phyloP scores from a whole-genome alignment of 2,329 filamentous ascomycete genomes.

The Trichocomaceae sp. region DNA sequence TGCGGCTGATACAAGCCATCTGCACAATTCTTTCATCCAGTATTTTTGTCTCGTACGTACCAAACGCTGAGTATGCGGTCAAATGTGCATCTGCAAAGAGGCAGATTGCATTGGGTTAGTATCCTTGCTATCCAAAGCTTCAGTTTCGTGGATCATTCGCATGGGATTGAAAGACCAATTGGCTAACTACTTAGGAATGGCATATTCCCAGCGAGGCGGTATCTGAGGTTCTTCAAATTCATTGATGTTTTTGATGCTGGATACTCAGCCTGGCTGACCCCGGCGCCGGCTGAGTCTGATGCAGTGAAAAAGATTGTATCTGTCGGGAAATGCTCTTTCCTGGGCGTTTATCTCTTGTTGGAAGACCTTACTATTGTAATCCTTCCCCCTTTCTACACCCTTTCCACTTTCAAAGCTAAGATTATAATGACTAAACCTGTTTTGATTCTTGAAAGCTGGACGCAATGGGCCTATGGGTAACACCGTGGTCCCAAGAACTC shows the following conservation, averaged over 20 bases:
- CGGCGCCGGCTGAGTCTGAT: neutral
- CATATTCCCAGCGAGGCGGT: slow-evolving; percentile 48
- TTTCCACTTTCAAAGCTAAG: neutral
- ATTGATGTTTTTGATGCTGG: slow-evolving; percentile 53
- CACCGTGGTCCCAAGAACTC: slow-evolving; percentile 40
- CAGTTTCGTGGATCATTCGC: neutral
- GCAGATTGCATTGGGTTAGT: slow-evolving; percentile 40
- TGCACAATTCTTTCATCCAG: slow-evolving; percentile 25
- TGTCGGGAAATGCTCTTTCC: slow-evolving; percentile 51
- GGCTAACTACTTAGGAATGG: neutral
- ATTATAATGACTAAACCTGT: neutral
- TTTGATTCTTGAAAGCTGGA: slow-evolving; percentile 29
- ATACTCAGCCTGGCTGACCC: slow-evolving; percentile 34
- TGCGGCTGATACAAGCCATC: slow-evolving; percentile 34
- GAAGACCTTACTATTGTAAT: slow-evolving; percentile 60
- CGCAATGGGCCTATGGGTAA: slow-evolving; percentile 46
- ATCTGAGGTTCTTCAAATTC: slow-evolving; percentile 64
- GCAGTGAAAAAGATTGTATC: slow-evolving; percentile 42
- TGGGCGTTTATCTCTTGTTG: slow-evolving; percentile 61
- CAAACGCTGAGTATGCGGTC: slow-evolving; percentile 21
- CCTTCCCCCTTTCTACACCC: slow-evolving; percentile 13
- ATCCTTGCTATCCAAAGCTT: neutral
- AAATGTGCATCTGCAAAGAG: slow-evolving; percentile 33
- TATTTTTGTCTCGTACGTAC: slow-evolving; percentile 4
- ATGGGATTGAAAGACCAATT: neutral